Evolutionary conservation across 805 yeast genomes (phyloP), one percentile per base, ranked within the genome.

Genomic region (Lipomyces chichibuensis): DNA sequence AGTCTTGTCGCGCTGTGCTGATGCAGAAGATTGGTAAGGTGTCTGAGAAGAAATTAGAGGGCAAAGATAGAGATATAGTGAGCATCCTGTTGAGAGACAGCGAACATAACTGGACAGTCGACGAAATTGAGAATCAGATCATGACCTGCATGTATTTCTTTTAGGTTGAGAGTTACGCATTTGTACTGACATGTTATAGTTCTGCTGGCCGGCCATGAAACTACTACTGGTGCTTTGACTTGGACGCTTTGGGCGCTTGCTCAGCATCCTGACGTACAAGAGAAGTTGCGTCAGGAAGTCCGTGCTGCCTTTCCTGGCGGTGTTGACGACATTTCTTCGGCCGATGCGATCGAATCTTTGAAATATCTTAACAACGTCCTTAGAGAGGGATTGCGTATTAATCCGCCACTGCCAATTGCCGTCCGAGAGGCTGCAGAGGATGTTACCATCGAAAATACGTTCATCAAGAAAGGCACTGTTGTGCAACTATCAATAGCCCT

Each of bases 151-250:
- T 7, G 68, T 49, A 6, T 8, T 17, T n/a, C 29, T 3, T 29
- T n/a, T 27, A 52, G 55, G 55, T 52, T 5, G 49, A 43, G 49
- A 6, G 33, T 52, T 52, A 23, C 6, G 17, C n/a, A n/a, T 3
- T 8, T 25, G 8, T 33, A 13, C 57, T 57, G 17, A 35, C 29
- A 4, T 2, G 9, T 23, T 49, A 2, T 25, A 65, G 63, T 69
- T 49, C 62, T 69, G 11, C 64, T 66, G 17, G 71, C 69, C 4
- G 71, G 71, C 37, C 71, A 69, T 39, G 71, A 69, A 35, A 69
- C 69, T 20, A 69, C 71, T 6, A 60, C 67, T n/a, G 57, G 66
- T 23, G 62, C 67, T 7, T n/a, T 54, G 23, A n/a, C 71, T 3
- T 65, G 66, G 62, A 58, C 65, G 27, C 56, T 62, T 6, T 53